phyloP scores from a whole-genome alignment of 805 yeast species.

The Candida cerambycidarum region DNA sequence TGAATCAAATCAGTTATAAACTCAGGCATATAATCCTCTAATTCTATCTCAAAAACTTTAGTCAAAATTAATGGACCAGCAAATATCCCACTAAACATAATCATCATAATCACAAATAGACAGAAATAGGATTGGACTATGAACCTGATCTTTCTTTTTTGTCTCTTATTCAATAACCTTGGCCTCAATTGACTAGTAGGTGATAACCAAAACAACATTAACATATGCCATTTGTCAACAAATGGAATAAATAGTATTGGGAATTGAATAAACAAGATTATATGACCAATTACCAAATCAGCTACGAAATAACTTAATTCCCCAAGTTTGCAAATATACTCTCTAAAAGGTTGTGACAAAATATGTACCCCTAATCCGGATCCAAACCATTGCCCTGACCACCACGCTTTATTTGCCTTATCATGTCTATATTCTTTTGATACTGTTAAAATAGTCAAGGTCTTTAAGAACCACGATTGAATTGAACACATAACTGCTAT shows the following conservation, averaged over 20 bases:
- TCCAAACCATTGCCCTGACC: constrained; percentile 70
- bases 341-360: constrained; percentile 64
- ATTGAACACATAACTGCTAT: constrained; percentile 53
- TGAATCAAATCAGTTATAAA: constrained; percentile 36
- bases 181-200: constrained; percentile 54
- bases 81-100: constrained; percentile 31
- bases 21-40: constrained; percentile 42
- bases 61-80: constrained; percentile 40
- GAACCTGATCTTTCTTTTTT: constrained; percentile 38
- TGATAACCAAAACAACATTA: constrained; percentile 65
- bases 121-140: constrained; percentile 32
- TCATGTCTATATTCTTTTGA: constrained; percentile 64
- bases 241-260: constrained; percentile 65
- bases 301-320: constrained; percentile 70
- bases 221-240: constrained; percentile 65
- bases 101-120: constrained; percentile 30
- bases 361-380: constrained; percentile 63
- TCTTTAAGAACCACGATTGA: constrained; percentile 58
- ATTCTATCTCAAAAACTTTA: constrained; percentile 36
- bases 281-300: constrained; percentile 61
- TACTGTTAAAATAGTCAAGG: constrained; percentile 48
- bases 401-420: constrained; percentile 57
- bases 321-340: constrained; percentile 57
- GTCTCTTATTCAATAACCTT: constrained; percentile 43
- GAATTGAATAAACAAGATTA: constrained; percentile 54